These are phyloP conservation scores for Naumovozyma dairenensis DNA, from an alignment of 805 yeast genomes.

Conservation along the genomic window DNA sequence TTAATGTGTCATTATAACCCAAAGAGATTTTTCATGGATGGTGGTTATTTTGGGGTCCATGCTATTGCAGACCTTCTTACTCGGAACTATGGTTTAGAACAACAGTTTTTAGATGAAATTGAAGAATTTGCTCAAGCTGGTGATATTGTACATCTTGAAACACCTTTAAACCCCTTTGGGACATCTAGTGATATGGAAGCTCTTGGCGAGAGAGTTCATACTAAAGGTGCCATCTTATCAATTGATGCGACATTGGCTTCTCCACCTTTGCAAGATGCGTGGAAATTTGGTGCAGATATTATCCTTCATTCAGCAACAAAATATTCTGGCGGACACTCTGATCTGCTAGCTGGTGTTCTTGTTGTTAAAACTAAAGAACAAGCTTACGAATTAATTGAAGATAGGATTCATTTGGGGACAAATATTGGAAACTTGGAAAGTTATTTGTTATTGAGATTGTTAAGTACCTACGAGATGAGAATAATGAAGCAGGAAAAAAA, in stretches of 20 bases:
- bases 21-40: constrained; percentile 58
- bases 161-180: constrained; percentile 83
- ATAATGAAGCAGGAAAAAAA: constrained; percentile 52
- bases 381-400: constrained; percentile 40
- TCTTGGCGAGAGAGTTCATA: constrained; percentile 63
- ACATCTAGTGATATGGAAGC: constrained; percentile 47
- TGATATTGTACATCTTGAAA: constrained; percentile 72
- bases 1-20: constrained; percentile 62
- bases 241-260: constrained; percentile 91
- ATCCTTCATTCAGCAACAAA: constrained; percentile 87
- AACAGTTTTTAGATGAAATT: constrained; percentile 41
- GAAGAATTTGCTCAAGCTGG: constrained; percentile 39
- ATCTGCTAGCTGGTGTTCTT: constrained; percentile 70
- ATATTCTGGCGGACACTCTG: constrained; percentile 89
- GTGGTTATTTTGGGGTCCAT: constrained; percentile 77
- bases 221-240: constrained; percentile 57
- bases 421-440: constrained; percentile 70
- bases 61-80: constrained; percentile 54
- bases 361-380: constrained; percentile 47
- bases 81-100: constrained; percentile 48
- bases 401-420: constrained; percentile 65
- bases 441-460: constrained; percentile 61
- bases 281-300: constrained; percentile 72
- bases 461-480: constrained; percentile 71
- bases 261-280: constrained; percentile 76